Evolutionary conservation across 176 grass and related monocot genomes (phyloP), one percentile per base, ranked within the genome.

Genomic region (Triticum dicoccoides): DNA sequence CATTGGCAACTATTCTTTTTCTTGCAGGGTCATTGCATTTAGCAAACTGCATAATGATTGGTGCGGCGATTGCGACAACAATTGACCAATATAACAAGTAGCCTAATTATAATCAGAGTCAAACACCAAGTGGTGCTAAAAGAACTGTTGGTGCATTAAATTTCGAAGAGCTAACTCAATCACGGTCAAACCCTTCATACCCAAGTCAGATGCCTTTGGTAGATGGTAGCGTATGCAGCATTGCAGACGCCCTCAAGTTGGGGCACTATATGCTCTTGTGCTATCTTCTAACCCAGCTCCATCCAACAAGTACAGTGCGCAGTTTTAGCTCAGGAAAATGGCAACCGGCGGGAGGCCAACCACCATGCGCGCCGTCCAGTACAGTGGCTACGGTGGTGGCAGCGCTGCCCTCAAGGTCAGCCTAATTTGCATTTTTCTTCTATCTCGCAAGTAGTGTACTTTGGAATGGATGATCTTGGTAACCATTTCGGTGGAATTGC

Each of bases 321-420:
- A 58, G 6, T 10, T 30, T 45, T 15, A 13, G 33, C 14, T 63
- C 74, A 72, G 37, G 65, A 45, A 49, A 1, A 88, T 88, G 65
- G 87, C 73, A 2, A 7, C 35, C 21, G 14, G 29, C 1, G 49
- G 24, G 18, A 81, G 15, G 38, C 74, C 73, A 6, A 3, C 9
- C 52, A 90, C 79, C 85, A 92, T 90, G 93, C 79, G 66, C 20
- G 85, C 90, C 4, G n/a, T 92, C 47, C 92, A 83, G 67, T 94
- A 92, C 79, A 69, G 61, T 24, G 11, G 77, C 35, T 95, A 90
- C 47, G 82, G 93, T 21, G 93, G 93, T 9, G 87, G 90, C 17
- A 69, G 78, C 5, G 59, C 21, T 0, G 74, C 72, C 13, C 90
- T 92, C 18, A 87, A 95, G 93, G 93, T 77, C n/a, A 49, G 24